Conservation (phyloP, 78 protist species). For the Andalucia godoyi region DNA sequence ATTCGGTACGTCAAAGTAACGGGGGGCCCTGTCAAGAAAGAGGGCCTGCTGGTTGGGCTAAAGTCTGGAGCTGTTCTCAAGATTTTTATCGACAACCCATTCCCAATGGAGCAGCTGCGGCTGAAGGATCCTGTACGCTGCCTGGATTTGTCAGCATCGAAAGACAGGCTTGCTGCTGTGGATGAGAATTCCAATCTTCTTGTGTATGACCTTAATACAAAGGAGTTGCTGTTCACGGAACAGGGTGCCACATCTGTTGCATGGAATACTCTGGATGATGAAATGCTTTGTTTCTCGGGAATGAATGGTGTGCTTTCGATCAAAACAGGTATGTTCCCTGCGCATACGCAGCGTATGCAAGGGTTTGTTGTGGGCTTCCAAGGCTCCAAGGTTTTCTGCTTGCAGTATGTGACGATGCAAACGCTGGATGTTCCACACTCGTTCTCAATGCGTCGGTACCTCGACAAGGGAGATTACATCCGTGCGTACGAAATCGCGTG, state of each 20-base stretch:
- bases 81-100: conserved; percentile 62
- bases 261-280: conserved; percentile 44
- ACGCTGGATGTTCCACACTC: conserved; percentile 67
- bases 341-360: conserved; percentile 31
- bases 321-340: conserved; percentile 60
- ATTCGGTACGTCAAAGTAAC: conserved; percentile 67
- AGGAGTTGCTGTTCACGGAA: conserved; percentile 32
- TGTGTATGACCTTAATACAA: conserved; percentile 40
- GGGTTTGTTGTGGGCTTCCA: conserved; percentile 57
- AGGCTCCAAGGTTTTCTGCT: conserved; percentile 50
- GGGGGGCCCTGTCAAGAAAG: conserved; percentile 52
- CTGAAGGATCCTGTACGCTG: conserved; percentile 27
- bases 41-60: conserved; percentile 50
- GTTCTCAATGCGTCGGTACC: conserved; percentile 26
- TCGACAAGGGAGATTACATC: conserved; percentile 16
- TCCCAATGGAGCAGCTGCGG: conserved; percentile 38
- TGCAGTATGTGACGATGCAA: conserved; percentile 35
- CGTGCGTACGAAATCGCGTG: conserved; percentile 54
- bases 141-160: conserved; percentile 39
- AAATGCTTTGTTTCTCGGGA: conserved; percentile 52
- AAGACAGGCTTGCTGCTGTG: conserved; percentile 45
- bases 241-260: conserved; percentile 43
- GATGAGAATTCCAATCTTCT: conserved; percentile 23
- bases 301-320: conserved; percentile 27
- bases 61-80: conserved; percentile 34